These are phyloP conservation scores for Sporothrix luriei DNA, from an alignment of 2,329 filamentous ascomycete genomes.

Conservation along the genomic window DNA sequence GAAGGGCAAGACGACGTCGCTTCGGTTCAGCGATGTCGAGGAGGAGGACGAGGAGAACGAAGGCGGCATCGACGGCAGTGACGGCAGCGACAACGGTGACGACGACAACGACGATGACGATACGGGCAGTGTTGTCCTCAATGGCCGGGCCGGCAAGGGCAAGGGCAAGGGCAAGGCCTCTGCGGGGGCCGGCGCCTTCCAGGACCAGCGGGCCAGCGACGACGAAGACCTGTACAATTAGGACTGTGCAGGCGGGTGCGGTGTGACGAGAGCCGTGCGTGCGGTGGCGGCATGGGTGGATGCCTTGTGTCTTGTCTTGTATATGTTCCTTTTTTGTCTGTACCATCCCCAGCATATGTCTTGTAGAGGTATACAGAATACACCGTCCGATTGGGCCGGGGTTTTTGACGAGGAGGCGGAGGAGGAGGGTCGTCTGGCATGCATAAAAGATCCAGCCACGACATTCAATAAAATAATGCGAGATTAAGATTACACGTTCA, in stretches of 20 bases:
- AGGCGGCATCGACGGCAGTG: conserved; percentile 39
- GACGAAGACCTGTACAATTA: conserved; percentile 60
- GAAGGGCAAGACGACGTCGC: conserved; percentile 44
- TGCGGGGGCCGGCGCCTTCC: conserved; percentile 44
- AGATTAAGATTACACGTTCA: not conserved
- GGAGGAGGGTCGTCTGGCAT: not conserved
- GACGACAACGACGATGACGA: conserved; percentile 38
- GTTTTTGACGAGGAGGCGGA: too few relatives aligned
- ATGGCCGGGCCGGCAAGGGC: conserved; percentile 51
- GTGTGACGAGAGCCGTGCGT: not conserved
- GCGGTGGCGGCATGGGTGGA: not conserved
- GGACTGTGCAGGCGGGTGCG: not conserved
- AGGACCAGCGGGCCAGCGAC: conserved; percentile 58
- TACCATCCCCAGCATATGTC: conserved; percentile 22
- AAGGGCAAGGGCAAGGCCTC: conserved; percentile 57
- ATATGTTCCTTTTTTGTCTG: conserved; percentile 2
- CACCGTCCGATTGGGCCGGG: not conserved
- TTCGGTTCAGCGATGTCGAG: conserved; percentile 42
- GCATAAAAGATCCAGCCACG: not conserved
- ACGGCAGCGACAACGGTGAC: conserved; percentile 35
- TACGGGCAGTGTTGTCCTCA: conserved; percentile 43
- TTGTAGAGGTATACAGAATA: not conserved
- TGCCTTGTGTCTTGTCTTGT: not conserved
- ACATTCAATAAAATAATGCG: not conserved
- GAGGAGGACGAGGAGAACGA: conserved; percentile 38